Evolutionary conservation across 2,329 filamentous ascomycete genomes (phyloP), one percentile per base, ranked within the genome.

Genomic region (Phialocephala subalpina): DNA sequence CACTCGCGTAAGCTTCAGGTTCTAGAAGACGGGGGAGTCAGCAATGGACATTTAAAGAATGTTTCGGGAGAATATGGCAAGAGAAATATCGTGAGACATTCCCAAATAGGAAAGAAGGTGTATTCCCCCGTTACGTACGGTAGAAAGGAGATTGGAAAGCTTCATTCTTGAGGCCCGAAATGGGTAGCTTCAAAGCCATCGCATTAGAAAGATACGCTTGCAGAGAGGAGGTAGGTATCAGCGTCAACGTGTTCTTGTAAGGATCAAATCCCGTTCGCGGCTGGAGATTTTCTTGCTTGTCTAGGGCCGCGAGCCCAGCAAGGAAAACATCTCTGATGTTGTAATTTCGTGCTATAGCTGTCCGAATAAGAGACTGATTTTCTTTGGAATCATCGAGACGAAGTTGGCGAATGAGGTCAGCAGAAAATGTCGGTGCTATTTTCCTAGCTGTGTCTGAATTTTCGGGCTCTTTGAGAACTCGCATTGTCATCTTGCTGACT

Each of bases 251-350:
- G 25, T 42, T 64, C 33, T 64, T 53, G 16, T 59, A 40, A 8
- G 36, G 62, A 11, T 56, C 22, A 18, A 25, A 35, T 6, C 38
- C 36, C 4, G 22, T 14, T 14, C 14, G 56, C 12, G 61, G 55
- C 2, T 16, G 29, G 18, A 47, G 40, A 35, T 40, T 14, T 22
- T 45, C 29, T 45, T 49, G 56, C 5, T 63, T 63, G 25, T 45
- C 55, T 14, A 66, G 35, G 4, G 56, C 55, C 14, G 55, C 25
- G 16, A 66, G 60, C 16, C 64, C 64, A 1, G 64, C 60, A 3
- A 66, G 60, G 27, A 66, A 42, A 11, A 66, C 64, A 16, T 66
- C 64, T 45, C 60, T 49, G 36, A 66, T 63, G 20, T 60, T 63
- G 56, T 63, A 55, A 3, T 55, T 55, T 2, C 64, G 60, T n/a